Base-by-base conservation (phyloP, 2,329 filamentous ascomycete species). In the Ascochyta fabae region DNA sequence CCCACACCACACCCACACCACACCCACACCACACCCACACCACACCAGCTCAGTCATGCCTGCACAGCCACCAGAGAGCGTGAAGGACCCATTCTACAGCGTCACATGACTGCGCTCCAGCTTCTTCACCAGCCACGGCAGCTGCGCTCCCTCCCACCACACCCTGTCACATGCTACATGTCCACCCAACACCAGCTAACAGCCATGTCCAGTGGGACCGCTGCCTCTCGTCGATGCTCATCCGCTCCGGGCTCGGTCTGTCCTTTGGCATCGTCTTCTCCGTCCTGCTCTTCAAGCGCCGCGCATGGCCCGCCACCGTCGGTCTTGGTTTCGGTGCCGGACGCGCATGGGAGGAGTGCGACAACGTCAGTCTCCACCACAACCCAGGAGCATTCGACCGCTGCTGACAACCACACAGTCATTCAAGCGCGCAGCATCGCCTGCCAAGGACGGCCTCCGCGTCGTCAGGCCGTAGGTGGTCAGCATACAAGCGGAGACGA, bases 181-280 rank as follows among this genome's bases (percentile, higher is more conserved):
- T 12, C 31, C 31, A 26, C 24, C 24, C 24, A 44, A 45, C 40
- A 24, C 26, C 13, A 49, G 60, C 65, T 68, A 59, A 76, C 65
- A 40, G 27, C 52, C 31, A 42, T 60, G 61, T 43, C n/a, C 52
- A 99, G 95, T 99, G 95, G 95, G 95, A 99, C 78, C 94, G 91
- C 81, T 97, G 95, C 80, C 88, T 99, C 69, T 98, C 95, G 69
- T 97, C 96, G 75, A 87, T 97, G 79, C 87, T 99, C 76, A 96
- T 99, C 84, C 93, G 96, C 80, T 98, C 94, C 65, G 89, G 91
- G 53, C 89, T 99, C 78, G 95, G 95, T 73, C 90, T 98, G 76
- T 92, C 90, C 68, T 99, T 99, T 81, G 95, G 95, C 76, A 89
- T 99, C 77, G 91, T 99, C 80, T 98, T 99, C 84, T 98, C 95